Base-by-base conservation (phyloP, 2,329 filamentous ascomycete genomes). In the Aureobasidium melanogenum region DNA sequence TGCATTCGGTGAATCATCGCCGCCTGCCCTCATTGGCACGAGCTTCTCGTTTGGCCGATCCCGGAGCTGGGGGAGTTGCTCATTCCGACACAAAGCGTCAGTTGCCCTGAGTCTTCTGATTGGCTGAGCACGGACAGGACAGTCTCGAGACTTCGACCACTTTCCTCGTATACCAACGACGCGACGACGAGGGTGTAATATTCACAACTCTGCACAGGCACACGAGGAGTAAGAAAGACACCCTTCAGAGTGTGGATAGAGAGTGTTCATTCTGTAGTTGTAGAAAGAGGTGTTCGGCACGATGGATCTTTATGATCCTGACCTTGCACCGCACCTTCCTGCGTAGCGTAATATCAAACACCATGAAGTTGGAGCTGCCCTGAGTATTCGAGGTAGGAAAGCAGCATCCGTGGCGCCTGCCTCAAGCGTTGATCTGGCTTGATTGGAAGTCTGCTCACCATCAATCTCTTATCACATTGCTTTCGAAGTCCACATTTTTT, bases 71-170 rank as follows among this genome's bases (percentile, higher is more conserved):
- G 52, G 32, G 30, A 47, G 19, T 44, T 47, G 2, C 41, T 41
- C 54, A 57, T 47, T 30, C 54, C 54, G 41, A 47, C 50, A 41
- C 50, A 54, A 54, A 54, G 50, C 50, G 50, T 38, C 50, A 54
- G 24, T 54, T 41, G 36, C 22, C 28, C 19, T 32, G 32, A 4
- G 10, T 30, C 17, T 30, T 32, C n/a, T 50, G 28, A 38, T 54
- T 54, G 50, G 48, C 6, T 14, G 48, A 2, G 9, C 36, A 28
- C 36, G 50, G 46, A 14, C 44, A 24, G 15, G 43, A 6, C 24
- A 14, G 12, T 36, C 32, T 36, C 32, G 32, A 24, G 10, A 24
- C 39, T 43, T 47, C 44, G 44, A 47, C 44, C 22, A 46, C 44
- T 47, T 26, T 47, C 44, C 24, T 47, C 22, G 43, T 46, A 46